These are phyloP conservation scores for Microbotryum scabiosae DNA, from an alignment of 1,284 basidiomycete genomes.

Conservation along the genomic window DNA sequence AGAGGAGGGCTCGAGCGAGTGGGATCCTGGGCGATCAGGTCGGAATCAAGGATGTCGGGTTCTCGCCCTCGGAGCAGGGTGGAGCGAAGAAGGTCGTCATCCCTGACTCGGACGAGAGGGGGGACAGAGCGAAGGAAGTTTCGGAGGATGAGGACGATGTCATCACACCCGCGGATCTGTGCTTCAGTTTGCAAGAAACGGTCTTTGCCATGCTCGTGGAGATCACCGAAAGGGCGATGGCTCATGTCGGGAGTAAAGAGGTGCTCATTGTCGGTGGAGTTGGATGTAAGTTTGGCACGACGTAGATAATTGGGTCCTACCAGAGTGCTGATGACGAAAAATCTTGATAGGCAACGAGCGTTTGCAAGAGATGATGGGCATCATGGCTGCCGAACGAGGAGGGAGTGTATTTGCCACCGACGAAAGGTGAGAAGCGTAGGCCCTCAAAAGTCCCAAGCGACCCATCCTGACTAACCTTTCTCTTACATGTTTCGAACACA, in stretches of 20 bases:
- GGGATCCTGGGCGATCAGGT: constrained; percentile 18
- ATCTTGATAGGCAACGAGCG: constrained; percentile 64
- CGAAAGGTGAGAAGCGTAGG: constrained; percentile 80
- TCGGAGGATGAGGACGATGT: constrained; percentile 52
- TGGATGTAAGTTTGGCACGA: constrained; percentile 60
- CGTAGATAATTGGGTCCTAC: neutral
- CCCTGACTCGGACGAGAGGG: constrained; percentile 36
- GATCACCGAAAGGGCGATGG: constrained; percentile 98
- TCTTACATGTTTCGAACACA: constrained; percentile 37
- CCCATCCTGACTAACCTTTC: neutral
- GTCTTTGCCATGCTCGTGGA: constrained; percentile 99
- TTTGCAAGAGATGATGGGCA: constrained; percentile 96
- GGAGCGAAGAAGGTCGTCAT: neutral
- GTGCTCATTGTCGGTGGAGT: constrained; percentile 97
- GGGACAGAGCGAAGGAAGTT: constrained; percentile 28
- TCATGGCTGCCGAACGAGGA: constrained; percentile 84
- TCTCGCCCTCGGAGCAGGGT: constrained; percentile 4
- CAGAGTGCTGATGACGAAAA: neutral
- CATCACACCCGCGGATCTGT: constrained; percentile 88
- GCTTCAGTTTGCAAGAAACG: constrained; percentile 94
- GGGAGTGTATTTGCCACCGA: constrained; percentile 93
- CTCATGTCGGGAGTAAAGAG: constrained; percentile 91
- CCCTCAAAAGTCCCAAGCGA: too few relatives aligned
- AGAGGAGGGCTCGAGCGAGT: constrained; percentile 16
- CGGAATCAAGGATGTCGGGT: constrained; percentile 21